A percentile compares a stretch with the other conserved stretches of the same genome.
These are phyloP conservation scores for Magnolia officinalis DNA, from an alignment of 164 flowering plant genomes.

Conservation along the genomic window DNA sequence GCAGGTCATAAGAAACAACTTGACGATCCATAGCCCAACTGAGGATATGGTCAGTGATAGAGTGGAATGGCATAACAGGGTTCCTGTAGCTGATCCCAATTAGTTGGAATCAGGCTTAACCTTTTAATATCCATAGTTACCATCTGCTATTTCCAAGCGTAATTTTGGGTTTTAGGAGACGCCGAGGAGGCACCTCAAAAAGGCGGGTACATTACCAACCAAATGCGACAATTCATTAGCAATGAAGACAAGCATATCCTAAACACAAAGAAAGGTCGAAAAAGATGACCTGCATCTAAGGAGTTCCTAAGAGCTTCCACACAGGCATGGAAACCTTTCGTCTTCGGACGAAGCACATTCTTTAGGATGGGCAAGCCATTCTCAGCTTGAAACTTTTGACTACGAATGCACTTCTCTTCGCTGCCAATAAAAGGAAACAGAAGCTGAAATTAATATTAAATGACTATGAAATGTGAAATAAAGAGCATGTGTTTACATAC, in stretches of 20 bases:
- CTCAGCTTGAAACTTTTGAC: conserved; percentile 67
- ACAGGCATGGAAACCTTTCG: conserved; percentile 76
- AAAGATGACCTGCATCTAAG: conserved; percentile 71
- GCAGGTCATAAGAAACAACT: no score
- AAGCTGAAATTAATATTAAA: background rate
- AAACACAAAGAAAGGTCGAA: conserved; percentile 2
- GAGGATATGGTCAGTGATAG: no score
- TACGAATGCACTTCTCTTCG: conserved; percentile 72
- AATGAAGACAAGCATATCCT: background rate
- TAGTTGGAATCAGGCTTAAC: background rate
- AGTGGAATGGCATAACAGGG: no score
- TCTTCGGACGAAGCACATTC: conserved; percentile 79
- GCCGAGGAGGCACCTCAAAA: background rate
- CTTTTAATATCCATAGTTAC: background rate
- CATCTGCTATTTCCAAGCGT: background rate
- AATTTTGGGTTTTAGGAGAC: background rate
- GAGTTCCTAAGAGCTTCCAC: conserved; percentile 53
- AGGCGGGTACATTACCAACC: background rate
- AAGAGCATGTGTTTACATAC: background rate
- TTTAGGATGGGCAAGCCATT: conserved; percentile 68
- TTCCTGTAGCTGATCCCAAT: no score
- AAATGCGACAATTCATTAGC: background rate
- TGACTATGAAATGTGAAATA: background rate
- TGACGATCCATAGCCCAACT: no score
- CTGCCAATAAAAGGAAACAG: conserved; percentile 1